Percentiles rank a stretch among this genome's conserved stretches.
Evolutionary conservation across 2,329 filamentous ascomycete species (phyloP).

Genomic region (Fusarium zealandicum): DNA sequence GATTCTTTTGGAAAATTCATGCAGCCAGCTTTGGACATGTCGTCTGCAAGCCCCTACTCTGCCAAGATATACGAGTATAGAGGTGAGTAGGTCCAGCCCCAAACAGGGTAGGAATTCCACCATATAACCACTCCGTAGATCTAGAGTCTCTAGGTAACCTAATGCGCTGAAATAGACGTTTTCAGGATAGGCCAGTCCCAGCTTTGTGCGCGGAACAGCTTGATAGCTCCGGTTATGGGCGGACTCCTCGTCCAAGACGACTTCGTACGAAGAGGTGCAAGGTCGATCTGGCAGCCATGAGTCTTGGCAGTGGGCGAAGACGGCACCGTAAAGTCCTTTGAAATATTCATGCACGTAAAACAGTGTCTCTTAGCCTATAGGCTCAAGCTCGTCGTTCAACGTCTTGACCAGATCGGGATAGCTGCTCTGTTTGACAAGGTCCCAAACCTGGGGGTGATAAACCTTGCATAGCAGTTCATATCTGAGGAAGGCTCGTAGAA

Average conservation of each 20-base stretch:
- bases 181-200: not conserved
- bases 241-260: not conserved
- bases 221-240: not conserved
- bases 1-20: too few species aligned
- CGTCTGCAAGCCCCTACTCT: too few species aligned
- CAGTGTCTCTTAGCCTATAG: not conserved
- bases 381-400: not conserved
- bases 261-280: not conserved
- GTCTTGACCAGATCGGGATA: not conserved
- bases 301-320: not conserved
- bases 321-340: not conserved
- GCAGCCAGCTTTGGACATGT: too few species aligned
- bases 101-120: too few species aligned
- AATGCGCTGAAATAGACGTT: not conserved
- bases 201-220: not conserved
- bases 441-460: not conserved
- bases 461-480: slow-evolving; percentile 14
- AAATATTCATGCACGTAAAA: slow-evolving; percentile 6
- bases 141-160: not conserved
- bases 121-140: not conserved
- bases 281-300: slow-evolving; percentile 9
- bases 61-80: too few species aligned
- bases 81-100: too few species aligned
- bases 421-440: not conserved
- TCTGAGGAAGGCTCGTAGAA: not conserved